Conservation (phyloP, 2,329 filamentous ascomycete species). For the Paraconiothyrium sp. region DNA sequence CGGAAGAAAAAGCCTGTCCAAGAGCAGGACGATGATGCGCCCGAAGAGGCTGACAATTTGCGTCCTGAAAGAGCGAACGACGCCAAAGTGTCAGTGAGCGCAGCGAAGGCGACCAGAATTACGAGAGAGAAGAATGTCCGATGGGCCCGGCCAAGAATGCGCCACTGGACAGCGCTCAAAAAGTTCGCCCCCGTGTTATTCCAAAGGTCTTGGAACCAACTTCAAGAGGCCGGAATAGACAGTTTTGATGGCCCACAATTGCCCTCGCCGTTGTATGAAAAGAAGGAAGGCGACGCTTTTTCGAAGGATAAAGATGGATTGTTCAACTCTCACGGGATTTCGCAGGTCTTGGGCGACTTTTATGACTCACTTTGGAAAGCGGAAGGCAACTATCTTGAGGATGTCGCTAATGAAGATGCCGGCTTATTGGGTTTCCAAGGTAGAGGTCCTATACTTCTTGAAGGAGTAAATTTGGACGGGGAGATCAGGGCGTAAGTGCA, state of each 20-base stretch:
- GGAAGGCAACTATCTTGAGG: not conserved
- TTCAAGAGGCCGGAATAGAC: not conserved
- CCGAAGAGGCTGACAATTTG: not conserved
- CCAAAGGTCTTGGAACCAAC: not conserved
- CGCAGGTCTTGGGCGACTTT: not conserved
- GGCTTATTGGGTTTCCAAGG: not conserved
- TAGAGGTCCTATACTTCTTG: not conserved
- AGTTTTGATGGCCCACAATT: not conserved
- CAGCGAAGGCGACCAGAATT: not conserved
- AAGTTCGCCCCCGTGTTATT: conserved; percentile 8
- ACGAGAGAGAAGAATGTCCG: not conserved
- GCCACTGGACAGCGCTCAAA: too few species aligned
- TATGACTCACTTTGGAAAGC: not conserved
- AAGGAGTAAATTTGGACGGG: not conserved
- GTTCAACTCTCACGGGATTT: not conserved
- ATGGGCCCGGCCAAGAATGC: not conserved
- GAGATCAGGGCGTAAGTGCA: not conserved
- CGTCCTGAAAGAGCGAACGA: not conserved
- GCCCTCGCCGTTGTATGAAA: not conserved
- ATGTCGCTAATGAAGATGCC: not conserved
- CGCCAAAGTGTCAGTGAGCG: not conserved
- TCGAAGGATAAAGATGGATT: not conserved
- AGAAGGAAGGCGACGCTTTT: not conserved
- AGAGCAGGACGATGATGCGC: not conserved
- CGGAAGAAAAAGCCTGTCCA: not conserved